Evolutionary conservation across 805 yeast genomes (phyloP).

Genomic region (Blastobotrys attinorum): DNA sequence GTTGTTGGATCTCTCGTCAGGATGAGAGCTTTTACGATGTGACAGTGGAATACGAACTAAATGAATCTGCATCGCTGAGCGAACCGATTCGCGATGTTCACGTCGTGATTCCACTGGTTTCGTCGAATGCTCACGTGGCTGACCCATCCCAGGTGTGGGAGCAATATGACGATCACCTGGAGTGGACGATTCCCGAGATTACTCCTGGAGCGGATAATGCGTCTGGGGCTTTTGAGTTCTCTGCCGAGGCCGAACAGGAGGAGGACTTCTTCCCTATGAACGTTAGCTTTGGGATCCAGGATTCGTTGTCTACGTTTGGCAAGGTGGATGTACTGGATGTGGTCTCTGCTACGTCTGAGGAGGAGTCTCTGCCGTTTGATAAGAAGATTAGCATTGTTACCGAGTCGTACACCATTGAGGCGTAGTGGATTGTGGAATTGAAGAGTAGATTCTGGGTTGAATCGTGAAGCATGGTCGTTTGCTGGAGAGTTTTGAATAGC

Average conservation of each 20-base stretch:
- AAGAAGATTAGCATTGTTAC: constrained; percentile 33
- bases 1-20: constrained; percentile 73
- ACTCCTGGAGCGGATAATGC: constrained; percentile 39
- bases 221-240: constrained; percentile 71
- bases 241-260: constrained; percentile 67
- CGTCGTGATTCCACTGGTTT: constrained; percentile 59
- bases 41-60: constrained; percentile 82
- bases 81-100: constrained; percentile 46
- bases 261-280: constrained; percentile 86
- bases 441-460: too few species aligned
- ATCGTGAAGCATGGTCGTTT: too few species aligned
- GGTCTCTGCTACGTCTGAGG: constrained; percentile 40
- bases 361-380: constrained; percentile 60
- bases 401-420: constrained; percentile 32
- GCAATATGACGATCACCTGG: constrained; percentile 60
- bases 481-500: too few species aligned
- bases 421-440: too few species aligned
- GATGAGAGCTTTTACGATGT: constrained; percentile 58
- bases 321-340: constrained; percentile 57
- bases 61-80: constrained; percentile 32
- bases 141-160: constrained; percentile 35
- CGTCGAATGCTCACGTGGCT: constrained; percentile 43
- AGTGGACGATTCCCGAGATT: constrained; percentile 54
- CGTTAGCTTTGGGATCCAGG: constrained; percentile 46
- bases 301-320: constrained; percentile 44